Percentiles rank a stretch among this genome's conserved stretches.
Evolutionary conservation across 2,329 filamentous ascomycete genomes (phyloP).

Genomic region (Penicillium verrucosum): DNA sequence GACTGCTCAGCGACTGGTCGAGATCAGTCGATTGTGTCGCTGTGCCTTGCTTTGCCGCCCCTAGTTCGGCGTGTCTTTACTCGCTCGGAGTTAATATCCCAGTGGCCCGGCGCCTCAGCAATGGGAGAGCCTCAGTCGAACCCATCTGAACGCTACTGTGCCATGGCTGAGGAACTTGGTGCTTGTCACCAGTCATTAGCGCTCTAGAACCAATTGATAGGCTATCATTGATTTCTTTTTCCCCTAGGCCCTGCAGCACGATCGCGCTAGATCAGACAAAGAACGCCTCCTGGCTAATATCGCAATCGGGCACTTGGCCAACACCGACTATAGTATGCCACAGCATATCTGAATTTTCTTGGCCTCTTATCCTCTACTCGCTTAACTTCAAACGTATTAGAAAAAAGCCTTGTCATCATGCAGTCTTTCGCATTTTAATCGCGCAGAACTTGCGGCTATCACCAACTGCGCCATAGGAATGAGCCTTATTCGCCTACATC

Average conservation of each 20-base stretch:
- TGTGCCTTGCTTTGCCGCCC: constrained; percentile 29
- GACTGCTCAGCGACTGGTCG: constrained; percentile 14
- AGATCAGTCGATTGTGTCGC: constrained; percentile 18
- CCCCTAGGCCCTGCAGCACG: not conserved
- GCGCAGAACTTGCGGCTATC: constrained; percentile 20
- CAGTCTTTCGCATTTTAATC: not conserved
- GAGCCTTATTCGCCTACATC: constrained; percentile 6
- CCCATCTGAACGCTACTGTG: not conserved
- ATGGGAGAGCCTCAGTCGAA: constrained; percentile 9
- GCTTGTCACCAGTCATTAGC: constrained; percentile 5
- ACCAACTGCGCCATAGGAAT: constrained; percentile 28
- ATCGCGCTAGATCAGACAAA: constrained; percentile 5
- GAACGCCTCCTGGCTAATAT: not conserved
- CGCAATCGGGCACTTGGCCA: constrained; percentile 4
- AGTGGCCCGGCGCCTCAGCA: constrained; percentile 8
- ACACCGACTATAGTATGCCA: not conserved
- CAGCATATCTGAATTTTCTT: not conserved
- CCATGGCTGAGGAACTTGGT: constrained; percentile 1
- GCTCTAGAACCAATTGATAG: constrained; percentile 20
- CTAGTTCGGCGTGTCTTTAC: constrained; percentile 16
- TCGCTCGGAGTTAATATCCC: constrained; percentile 17
- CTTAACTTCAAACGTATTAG: not conserved
- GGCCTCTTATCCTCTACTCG: not conserved
- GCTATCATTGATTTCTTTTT: constrained; percentile 9
- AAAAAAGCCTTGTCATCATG: constrained; percentile 10